Evolutionary conservation across 2,329 filamentous ascomycete genomes (phyloP).

Genomic region (Teratosphaeria gauchensis): DNA sequence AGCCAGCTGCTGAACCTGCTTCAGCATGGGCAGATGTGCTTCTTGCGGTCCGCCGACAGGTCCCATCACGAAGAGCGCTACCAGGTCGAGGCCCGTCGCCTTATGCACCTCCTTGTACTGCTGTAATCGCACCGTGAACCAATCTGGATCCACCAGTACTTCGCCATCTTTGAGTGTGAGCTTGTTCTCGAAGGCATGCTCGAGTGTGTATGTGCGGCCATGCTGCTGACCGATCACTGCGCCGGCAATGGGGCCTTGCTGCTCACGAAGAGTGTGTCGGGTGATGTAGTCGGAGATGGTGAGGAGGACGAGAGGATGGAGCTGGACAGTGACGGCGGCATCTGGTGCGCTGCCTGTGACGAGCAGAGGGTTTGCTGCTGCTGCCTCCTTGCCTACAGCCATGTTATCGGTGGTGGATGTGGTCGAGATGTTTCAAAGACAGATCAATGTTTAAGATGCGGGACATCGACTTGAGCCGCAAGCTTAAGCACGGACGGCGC

Average conservation of each 20-base stretch:
- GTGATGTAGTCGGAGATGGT: constrained; percentile 96
- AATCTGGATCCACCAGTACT: constrained; percentile 52
- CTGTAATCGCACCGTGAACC: constrained; percentile 70
- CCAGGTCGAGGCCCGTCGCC: constrained; percentile 64
- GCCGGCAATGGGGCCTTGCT: constrained; percentile 69
- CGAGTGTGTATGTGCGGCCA: constrained; percentile 81
- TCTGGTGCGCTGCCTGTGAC: constrained; percentile 46
- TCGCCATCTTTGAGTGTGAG: constrained; percentile 38
- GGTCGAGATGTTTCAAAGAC: not conserved
- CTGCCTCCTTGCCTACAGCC: constrained; percentile 1
- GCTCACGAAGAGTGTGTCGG: constrained; percentile 69
- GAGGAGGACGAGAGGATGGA: constrained; percentile 90
- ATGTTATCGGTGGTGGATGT: not conserved
- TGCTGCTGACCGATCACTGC: constrained; percentile 86
- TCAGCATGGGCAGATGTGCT: constrained; percentile 63
- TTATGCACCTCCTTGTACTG: constrained; percentile 90
- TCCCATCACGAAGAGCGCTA: constrained; percentile 59
- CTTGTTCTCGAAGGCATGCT: constrained; percentile 83
- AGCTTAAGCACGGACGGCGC: not conserved
- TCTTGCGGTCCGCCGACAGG: constrained; percentile 60
- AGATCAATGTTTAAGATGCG: not conserved
- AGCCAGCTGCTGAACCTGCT: constrained; percentile 46
- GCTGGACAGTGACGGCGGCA: constrained; percentile 65
- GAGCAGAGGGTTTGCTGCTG: constrained; percentile 33
- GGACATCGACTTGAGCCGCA: not conserved